Percentiles rank a stretch among this genome's conserved stretches.
These are phyloP conservation scores for Parachaetomium inaequale DNA, from an alignment of 495 filamentous ascomycete genomes.

Conservation along the genomic window DNA sequence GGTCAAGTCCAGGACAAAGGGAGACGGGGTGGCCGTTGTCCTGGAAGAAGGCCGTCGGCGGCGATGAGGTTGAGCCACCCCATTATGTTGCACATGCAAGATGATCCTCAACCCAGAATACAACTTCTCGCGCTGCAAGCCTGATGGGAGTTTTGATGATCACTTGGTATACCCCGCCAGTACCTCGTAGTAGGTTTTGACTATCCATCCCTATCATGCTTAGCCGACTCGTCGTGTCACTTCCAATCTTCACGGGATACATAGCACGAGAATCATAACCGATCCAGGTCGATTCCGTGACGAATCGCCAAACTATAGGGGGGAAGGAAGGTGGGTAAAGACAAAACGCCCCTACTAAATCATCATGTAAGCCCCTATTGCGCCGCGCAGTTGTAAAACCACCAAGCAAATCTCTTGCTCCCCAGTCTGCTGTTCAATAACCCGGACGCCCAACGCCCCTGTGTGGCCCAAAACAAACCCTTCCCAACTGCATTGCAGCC, in stretches of 20 bases:
- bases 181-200: not conserved
- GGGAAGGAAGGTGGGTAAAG: not conserved
- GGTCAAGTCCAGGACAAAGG: not conserved
- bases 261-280: not conserved
- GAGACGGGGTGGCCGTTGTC: not conserved
- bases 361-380: not conserved
- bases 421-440: not conserved
- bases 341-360: not conserved
- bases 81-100: too few relatives aligned
- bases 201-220: not conserved
- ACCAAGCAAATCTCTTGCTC: not conserved
- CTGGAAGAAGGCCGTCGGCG: not conserved
- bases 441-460: not conserved
- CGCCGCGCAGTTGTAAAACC: not conserved
- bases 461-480: not conserved
- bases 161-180: too few relatives aligned
- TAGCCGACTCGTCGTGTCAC: not conserved
- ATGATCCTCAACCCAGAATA: not conserved
- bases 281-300: not conserved
- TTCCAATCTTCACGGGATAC: not conserved
- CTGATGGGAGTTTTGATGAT: not conserved
- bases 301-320: not conserved
- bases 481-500: too few relatives aligned
- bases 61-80: too few relatives aligned
- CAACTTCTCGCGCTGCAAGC: not conserved